Evolutionary conservation across 768 basidiomycete genomes (phyloP).

Genomic region (Psilocybe tampanensis): DNA sequence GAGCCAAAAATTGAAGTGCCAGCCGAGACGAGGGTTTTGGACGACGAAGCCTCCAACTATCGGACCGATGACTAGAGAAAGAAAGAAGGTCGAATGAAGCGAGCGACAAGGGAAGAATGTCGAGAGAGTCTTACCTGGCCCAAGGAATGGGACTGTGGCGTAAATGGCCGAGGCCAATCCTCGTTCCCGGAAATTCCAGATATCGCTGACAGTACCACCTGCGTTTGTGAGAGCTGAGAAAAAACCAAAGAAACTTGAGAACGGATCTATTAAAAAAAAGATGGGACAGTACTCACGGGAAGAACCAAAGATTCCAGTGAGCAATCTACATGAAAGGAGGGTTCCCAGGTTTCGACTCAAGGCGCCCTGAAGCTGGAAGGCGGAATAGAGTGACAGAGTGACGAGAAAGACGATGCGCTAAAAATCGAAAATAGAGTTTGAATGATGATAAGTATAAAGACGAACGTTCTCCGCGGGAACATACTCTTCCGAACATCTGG

Average conservation of each 20-base stretch:
- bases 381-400: constrained; percentile 50
- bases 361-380: constrained; percentile 57
- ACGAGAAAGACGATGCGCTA: constrained; percentile 58
- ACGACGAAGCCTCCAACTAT: constrained; percentile 69
- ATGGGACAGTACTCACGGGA: constrained; percentile 43
- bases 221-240: constrained; percentile 57
- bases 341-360: constrained; percentile 49
- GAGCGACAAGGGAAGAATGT: background rate
- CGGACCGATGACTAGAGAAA: constrained; percentile 56
- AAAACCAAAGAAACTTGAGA: constrained; percentile 2
- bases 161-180: constrained; percentile 62
- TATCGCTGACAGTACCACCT: constrained; percentile 58
- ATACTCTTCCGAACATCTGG: constrained; percentile 56
- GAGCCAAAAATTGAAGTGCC: constrained; percentile 69
- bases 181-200: constrained; percentile 61
- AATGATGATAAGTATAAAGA: background rate
- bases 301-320: constrained; percentile 61
- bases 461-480: constrained; percentile 15
- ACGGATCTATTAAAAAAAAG: background rate
- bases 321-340: constrained; percentile 51
- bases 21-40: constrained; percentile 47
- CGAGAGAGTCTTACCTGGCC: constrained; percentile 41
- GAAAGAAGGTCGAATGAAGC: background rate
- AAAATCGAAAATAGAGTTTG: background rate
- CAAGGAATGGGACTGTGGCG: constrained; percentile 58